Base-by-base conservation (phyloP, 257 asterid genomes). In the Solanum gracilifrons region DNA sequence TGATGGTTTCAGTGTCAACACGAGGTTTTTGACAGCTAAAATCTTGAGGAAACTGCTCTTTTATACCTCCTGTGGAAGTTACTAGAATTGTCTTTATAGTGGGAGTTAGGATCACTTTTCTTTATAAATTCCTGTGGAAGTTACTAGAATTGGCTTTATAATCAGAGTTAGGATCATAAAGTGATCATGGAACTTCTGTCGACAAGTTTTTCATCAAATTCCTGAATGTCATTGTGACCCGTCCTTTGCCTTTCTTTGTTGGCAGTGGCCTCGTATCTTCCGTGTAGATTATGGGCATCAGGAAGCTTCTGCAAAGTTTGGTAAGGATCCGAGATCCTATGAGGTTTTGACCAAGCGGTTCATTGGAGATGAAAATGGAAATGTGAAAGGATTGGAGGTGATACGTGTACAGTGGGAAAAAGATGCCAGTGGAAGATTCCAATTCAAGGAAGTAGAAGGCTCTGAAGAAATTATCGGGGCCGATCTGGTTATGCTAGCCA, bases 251-350 rank as follows among this genome's bases (percentile, higher is more conserved):
- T 43, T 86, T 83, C 69, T 46, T 36, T 66, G 60, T 83, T 89
- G 88, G 86, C 92, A 96, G 99, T 96, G 99, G 99, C 99, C 99
- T 29, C 98, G 99, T 41, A 39, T 96, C 84, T 95, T 96, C 94
- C 98, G 99, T 1, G 93, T 96, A 18, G 99, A 97, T 89, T 97
- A 97, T 85, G 99, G 99, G 64, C 99, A 97, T 74, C 99, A 96
- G 88, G 99, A 97, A 91, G 99, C 97, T 86, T 90, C 97, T 68
- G 79, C 95, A 80, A 97, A 95, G 94, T 97, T 97, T 33, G 99
- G 99, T 23, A 92, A 94, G 93, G 99, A 97, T 60, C 99, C 99
- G 15, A 93, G 99, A 89, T 86, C 99, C n/a, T 97, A 96, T 27
- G 96, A 96, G 92, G 98, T 97, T 73, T 85, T 97, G 93, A 97